A percentile compares a stretch with the other conserved stretches of the same genome.
These are phyloP conservation scores for Candida argentea DNA, from an alignment of 805 yeast genomes.

Conservation along the genomic window DNA sequence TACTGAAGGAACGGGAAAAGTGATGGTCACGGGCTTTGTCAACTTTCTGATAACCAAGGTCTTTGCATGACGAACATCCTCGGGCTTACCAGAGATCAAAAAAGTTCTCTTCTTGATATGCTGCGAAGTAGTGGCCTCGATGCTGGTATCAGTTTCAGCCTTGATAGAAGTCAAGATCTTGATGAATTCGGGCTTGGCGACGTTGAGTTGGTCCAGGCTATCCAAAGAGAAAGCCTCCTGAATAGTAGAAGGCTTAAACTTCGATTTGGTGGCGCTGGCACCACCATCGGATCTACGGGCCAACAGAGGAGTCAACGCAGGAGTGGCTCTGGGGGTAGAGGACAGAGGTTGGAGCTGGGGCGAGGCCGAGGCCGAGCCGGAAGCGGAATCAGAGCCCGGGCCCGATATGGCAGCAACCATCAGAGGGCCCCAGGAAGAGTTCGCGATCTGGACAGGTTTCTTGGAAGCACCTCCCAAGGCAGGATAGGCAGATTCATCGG, in stretches of 20 bases:
- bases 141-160: constrained; percentile 48
- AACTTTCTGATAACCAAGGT: constrained; percentile 66
- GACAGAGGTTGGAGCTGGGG: constrained; percentile 11
- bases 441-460: too few species aligned
- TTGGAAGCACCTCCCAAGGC: constrained; percentile 46
- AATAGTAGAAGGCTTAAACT: constrained; percentile 42
- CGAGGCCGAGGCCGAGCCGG: constrained; percentile 8
- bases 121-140: constrained; percentile 76
- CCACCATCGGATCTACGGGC: constrained; percentile 5
- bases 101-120: constrained; percentile 73
- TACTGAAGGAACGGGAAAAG: constrained; percentile 63
- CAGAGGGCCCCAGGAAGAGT: constrained; percentile 28
- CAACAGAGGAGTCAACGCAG: constrained; percentile 7
- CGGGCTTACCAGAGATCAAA: constrained; percentile 66
- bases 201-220: constrained; percentile 54
- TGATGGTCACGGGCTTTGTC: constrained; percentile 58
- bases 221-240: constrained; percentile 76
- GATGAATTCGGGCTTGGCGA: constrained; percentile 55
- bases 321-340: constrained; percentile 6
- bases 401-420: constrained; percentile 11
- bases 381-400: constrained; percentile 11
- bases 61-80: constrained; percentile 58
- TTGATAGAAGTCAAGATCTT: constrained; percentile 57
- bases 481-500: constrained; percentile 54
- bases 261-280: constrained; percentile 10